Evolutionary conservation across 441 rosid genomes (phyloP).

Genomic region (Corymbia calophylla): DNA sequence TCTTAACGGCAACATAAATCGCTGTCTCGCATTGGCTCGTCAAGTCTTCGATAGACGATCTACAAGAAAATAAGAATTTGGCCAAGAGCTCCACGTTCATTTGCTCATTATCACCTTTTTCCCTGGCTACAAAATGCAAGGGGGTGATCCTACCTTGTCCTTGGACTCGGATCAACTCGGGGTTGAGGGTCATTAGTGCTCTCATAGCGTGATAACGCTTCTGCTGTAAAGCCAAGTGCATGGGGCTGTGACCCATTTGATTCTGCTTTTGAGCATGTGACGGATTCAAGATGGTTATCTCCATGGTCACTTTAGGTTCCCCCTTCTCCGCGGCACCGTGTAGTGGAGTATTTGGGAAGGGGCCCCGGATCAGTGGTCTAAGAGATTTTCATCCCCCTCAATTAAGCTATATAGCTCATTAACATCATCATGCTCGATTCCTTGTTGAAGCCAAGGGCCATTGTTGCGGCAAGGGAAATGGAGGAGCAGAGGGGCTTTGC

Average conservation of each 20-base stretch:
- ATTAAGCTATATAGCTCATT: not conserved
- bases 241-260: not conserved
- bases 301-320: not conserved
- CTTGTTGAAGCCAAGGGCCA: not conserved
- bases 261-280: not conserved
- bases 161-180: rapidly evolving
- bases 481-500: not conserved
- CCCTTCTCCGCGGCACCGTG: rapidly evolving
- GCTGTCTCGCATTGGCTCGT: rapidly evolving
- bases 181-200: not conserved
- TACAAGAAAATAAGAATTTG: not conserved
- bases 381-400: not conserved
- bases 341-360: not conserved
- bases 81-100: not conserved
- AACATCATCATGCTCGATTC: not conserved
- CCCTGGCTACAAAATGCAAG: rapidly evolving
- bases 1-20: rapidly evolving
- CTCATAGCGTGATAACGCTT: rapidly evolving
- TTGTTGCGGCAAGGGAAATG: too few species aligned
- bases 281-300: not conserved
- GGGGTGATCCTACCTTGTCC: not conserved
- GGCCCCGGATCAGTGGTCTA: not conserved
- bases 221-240: not conserved
- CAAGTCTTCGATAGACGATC: not conserved
- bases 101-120: not conserved